Evolutionary conservation across 2,329 filamentous ascomycete species (phyloP).

Genomic region (Stemphylium lycopersici): DNA sequence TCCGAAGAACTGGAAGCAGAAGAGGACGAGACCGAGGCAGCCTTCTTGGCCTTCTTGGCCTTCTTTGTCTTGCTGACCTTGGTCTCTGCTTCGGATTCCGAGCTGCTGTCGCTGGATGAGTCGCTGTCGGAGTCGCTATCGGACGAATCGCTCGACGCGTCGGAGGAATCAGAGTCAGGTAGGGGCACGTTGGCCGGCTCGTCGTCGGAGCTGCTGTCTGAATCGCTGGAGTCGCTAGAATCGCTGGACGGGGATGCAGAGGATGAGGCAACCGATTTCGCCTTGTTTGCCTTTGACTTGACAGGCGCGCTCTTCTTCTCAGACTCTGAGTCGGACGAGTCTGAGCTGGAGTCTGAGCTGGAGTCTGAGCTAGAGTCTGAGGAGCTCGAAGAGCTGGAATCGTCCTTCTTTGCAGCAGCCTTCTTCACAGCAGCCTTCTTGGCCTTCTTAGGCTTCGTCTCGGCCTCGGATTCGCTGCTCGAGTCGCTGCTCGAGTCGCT

Average conservation of each 20-base stretch:
- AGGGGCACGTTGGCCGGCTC: slow-evolving; percentile 37
- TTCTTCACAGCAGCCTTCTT: slow-evolving; percentile 22
- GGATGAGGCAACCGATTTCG: slow-evolving; percentile 14
- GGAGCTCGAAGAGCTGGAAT: slow-evolving; percentile 23
- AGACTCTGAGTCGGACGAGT: slow-evolving; percentile 31
- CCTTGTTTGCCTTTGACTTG: slow-evolving; percentile 19
- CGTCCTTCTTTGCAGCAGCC: slow-evolving; percentile 13
- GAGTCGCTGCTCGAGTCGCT: slow-evolving; percentile 24
- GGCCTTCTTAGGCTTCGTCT: slow-evolving; percentile 32
- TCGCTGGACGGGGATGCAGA: slow-evolving; percentile 16
- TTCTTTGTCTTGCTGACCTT: slow-evolving; percentile 26
- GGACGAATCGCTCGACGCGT: slow-evolving; percentile 35
- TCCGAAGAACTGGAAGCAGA: slow-evolving; percentile 39
- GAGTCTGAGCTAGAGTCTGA: slow-evolving; percentile 22
- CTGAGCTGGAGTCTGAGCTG: slow-evolving; percentile 24
- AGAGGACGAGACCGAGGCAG: slow-evolving; percentile 35
- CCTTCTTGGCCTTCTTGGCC: slow-evolving; percentile 33
- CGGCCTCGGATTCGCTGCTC: slow-evolving; percentile 41
- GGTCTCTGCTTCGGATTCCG: slow-evolving; percentile 33
- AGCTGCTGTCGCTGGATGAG: slow-evolving; percentile 37
- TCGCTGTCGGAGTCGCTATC: slow-evolving; percentile 22
- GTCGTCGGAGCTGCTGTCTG: slow-evolving; percentile 24
- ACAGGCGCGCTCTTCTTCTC: slow-evolving; percentile 50
- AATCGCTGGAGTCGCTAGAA: slow-evolving; percentile 16
- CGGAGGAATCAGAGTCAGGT: slow-evolving; percentile 31